A percentile compares a stretch with the other conserved stretches of the same genome.
Evolutionary conservation across 441 rosid species (phyloP).

Genomic region (Arabidopsis hybrid): DNA sequence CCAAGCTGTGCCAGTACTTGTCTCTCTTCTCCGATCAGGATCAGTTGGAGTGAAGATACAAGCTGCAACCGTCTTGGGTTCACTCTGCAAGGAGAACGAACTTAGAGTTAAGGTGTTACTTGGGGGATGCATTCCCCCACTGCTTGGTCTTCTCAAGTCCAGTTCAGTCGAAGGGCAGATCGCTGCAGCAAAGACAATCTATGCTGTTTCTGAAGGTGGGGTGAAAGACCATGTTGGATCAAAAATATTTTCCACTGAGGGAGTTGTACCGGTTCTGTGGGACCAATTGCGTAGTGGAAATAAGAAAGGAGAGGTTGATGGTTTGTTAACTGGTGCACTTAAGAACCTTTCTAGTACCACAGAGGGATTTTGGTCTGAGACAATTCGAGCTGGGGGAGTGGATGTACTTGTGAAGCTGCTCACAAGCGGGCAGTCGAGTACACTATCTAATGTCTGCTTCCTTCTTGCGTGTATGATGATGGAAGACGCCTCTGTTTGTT

Average conservation of each 20-base stretch:
- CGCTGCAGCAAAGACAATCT: constrained; percentile 96
- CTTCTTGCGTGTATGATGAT: constrained; percentile 98
- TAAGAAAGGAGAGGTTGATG: constrained; percentile 88
- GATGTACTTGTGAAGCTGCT: constrained; percentile 98
- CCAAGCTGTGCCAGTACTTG: constrained; percentile 99
- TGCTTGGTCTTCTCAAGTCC: constrained; percentile 99
- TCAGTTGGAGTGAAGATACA: constrained; percentile 96
- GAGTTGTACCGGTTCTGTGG: constrained; percentile 99
- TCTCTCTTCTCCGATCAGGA: constrained; percentile 99
- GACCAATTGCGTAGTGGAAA: constrained; percentile 80
- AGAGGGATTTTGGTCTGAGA: constrained; percentile 95
- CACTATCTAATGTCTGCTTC: constrained; percentile 91
- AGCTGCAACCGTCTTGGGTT: constrained; percentile 96
- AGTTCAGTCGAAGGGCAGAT: constrained; percentile 98
- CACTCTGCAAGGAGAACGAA: constrained; percentile 99
- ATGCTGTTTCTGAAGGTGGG: constrained; percentile 98
- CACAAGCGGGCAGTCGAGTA: constrained; percentile 78
- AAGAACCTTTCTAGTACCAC: constrained; percentile 92
- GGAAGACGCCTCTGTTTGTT: constrained; percentile 93
- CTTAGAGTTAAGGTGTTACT: constrained; percentile 97
- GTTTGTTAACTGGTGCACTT: constrained; percentile 93
- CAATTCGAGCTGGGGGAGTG: constrained; percentile 96
- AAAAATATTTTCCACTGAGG: constrained; percentile 99
- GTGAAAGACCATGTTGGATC: constrained; percentile 98
- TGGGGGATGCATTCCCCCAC: constrained; percentile 99